Evolutionary conservation across 2,329 filamentous ascomycete genomes (phyloP).

Genomic region (Alternaria brassicae): DNA sequence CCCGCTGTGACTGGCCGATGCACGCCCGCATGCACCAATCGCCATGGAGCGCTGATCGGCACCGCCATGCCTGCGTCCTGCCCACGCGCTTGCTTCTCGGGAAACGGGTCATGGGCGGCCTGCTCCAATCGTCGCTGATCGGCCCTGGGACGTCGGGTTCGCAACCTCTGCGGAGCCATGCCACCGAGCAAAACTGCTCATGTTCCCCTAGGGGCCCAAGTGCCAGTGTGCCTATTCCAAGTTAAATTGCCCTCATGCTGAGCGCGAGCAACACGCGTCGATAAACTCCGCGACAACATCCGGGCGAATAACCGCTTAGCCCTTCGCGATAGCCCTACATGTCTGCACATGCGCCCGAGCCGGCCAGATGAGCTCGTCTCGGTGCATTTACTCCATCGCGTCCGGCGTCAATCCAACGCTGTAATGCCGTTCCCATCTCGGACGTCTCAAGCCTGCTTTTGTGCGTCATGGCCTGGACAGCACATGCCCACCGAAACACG

Average conservation of each 20-base stretch:
- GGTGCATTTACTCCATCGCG: slow-evolving; percentile 26
- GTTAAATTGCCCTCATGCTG: slow-evolving; percentile 39
- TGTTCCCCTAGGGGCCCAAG: slow-evolving; percentile 20
- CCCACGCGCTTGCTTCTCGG: slow-evolving; percentile 37
- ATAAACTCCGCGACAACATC: slow-evolving; percentile 20
- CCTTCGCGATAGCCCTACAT: slow-evolving; percentile 16
- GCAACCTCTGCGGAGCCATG: slow-evolving; percentile 33
- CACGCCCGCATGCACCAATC: slow-evolving; percentile 26
- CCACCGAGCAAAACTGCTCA: slow-evolving; percentile 21
- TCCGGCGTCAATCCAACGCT: slow-evolving; percentile 15
- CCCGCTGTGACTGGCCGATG: slow-evolving; percentile 32
- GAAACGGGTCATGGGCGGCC: slow-evolving; percentile 31
- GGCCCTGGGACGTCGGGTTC: slow-evolving; percentile 24
- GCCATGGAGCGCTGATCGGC: slow-evolving; percentile 34
- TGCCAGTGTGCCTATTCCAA: slow-evolving; percentile 27
- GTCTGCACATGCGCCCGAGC: slow-evolving; percentile 16
- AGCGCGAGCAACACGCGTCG: slow-evolving; percentile 35
- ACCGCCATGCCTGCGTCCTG: slow-evolving; percentile 25
- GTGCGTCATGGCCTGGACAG: slow-evolving; percentile 20
- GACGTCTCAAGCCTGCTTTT: slow-evolving; percentile 31
- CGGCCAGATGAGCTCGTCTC: slow-evolving; percentile 17
- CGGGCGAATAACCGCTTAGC: slow-evolving; percentile 28
- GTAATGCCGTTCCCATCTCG: slow-evolving; percentile 25
- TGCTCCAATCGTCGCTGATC: slow-evolving; percentile 35
- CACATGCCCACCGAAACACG: slow-evolving; percentile 33